Evolutionary conservation across 164 flowering plant species (phyloP).

Genomic region (Malania oleifera): DNA sequence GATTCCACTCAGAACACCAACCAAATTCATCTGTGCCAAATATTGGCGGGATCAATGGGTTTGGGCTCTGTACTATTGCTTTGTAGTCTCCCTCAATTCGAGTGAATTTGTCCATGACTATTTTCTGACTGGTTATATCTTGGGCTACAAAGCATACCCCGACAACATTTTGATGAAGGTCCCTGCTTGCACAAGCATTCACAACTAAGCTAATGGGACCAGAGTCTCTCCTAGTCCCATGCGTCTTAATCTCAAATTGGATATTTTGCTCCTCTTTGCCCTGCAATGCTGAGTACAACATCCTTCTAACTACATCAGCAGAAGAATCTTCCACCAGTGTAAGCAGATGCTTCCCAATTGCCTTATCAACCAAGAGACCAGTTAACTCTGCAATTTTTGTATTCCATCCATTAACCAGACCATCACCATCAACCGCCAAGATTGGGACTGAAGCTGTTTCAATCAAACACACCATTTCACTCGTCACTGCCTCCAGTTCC

Average conservation of each 20-base stretch:
- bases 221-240: constrained; percentile 37
- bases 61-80: constrained; percentile 83
- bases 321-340: constrained; percentile 83
- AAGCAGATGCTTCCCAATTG: constrained; percentile 78
- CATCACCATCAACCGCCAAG: constrained; percentile 78
- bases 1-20: constrained; percentile 98
- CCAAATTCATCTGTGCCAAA: constrained; percentile 94
- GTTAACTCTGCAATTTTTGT: constrained; percentile 81
- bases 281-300: constrained; percentile 71
- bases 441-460: constrained; percentile 94
- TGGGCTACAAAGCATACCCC: constrained; percentile 96
- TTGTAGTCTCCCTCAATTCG: constrained; percentile 92
- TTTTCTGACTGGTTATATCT: constrained; percentile 81
- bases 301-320: constrained; percentile 43
- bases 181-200: constrained; percentile 93
- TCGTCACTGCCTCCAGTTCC: constrained; percentile 88
- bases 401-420: constrained; percentile 91
- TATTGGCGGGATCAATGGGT: constrained; percentile 88
- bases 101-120: constrained; percentile 95
- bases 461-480: constrained; percentile 90
- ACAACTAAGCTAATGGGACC: constrained; percentile 77
- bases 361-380: constrained; percentile 71
- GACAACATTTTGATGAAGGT: constrained; percentile 66
- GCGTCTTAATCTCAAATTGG: constrained; percentile 80
- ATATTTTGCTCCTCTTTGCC: constrained; percentile 84